phyloP scores from a whole-genome alignment of 1,284 basidiomycete species.

The Tylopilus sp. region DNA sequence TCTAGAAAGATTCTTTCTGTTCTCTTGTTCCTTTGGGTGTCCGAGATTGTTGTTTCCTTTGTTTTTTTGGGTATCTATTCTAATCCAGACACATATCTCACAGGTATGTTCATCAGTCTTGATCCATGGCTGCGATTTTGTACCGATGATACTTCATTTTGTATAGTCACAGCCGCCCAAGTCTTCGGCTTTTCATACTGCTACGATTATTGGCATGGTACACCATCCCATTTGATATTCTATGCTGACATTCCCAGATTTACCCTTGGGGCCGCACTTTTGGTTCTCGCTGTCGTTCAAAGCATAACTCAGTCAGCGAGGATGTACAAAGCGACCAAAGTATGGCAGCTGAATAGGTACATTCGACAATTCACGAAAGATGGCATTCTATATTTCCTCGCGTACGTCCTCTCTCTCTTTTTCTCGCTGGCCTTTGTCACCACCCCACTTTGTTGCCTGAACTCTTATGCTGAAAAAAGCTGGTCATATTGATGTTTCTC shows the following conservation, averaged over 20 bases:
- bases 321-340: slow-evolving; percentile 10
- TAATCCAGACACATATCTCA: not conserved
- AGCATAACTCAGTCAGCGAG: slow-evolving; percentile 2
- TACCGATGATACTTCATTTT: not conserved
- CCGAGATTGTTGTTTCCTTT: not conserved
- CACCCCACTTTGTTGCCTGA: too few relatives aligned
- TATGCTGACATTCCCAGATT: not conserved
- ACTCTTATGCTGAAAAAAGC: not conserved
- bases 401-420: slow-evolving; percentile 1
- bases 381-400: slow-evolving; percentile 11
- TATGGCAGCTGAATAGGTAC: not conserved
- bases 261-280: slow-evolving; percentile 4
- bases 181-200: not conserved
- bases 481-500: not conserved
- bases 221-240: not conserved
- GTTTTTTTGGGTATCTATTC: not conserved
- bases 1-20: slow-evolving; percentile 1
- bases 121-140: not conserved
- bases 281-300: slow-evolving; percentile 4
- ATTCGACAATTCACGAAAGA: slow-evolving; percentile 5
- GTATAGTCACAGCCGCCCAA: not conserved
- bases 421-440: not conserved
- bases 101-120: not conserved
- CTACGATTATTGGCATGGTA: not conserved
- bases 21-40: not conserved